phyloP scores from a whole-genome alignment of 805 yeast genomes.

The Candida vartiovaarae region DNA sequence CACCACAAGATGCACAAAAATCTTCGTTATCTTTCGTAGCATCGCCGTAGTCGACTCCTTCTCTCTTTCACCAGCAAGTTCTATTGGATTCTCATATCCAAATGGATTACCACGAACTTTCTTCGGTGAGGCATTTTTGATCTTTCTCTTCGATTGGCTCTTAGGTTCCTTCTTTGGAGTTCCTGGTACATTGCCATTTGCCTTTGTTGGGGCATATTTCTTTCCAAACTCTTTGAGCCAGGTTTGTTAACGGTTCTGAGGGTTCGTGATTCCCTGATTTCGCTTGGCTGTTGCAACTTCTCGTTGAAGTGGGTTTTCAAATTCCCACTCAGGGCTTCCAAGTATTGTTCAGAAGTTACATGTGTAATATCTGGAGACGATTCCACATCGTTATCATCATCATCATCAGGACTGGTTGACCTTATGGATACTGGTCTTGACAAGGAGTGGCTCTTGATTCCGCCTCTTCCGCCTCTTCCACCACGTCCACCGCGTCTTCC shows the following conservation, averaged over 20 bases:
- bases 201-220: conserved; percentile 2
- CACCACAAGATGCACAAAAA: conserved; percentile 86
- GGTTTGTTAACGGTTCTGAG: conserved; percentile 3
- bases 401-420: no score
- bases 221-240: conserved; percentile 9
- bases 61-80: conserved; percentile 27
- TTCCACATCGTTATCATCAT: no score
- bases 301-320: conserved; percentile 15
- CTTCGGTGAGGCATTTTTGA: conserved; percentile 24
- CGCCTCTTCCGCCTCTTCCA: no score
- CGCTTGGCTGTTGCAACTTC: conserved; percentile 16
- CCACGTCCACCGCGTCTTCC: conserved; percentile 14
- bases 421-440: no score
- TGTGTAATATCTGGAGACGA: conserved; percentile 1
- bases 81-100: conserved; percentile 31
- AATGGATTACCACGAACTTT: conserved; percentile 34
- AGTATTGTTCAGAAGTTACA: conserved; percentile 9
- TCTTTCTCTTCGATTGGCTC: conserved; percentile 16
- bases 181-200: conserved; percentile 6
- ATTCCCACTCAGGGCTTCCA: conserved; percentile 3
- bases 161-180: conserved; percentile 9
- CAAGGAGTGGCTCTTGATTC: no score
- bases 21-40: conserved; percentile 61
- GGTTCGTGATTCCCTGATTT: conserved; percentile 8
- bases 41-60: conserved; percentile 24